Percentiles rank a stretch among this genome's conserved stretches.
phyloP scores from a whole-genome alignment of 768 basidiomycete genomes.

The Boletus rubescentipes region DNA sequence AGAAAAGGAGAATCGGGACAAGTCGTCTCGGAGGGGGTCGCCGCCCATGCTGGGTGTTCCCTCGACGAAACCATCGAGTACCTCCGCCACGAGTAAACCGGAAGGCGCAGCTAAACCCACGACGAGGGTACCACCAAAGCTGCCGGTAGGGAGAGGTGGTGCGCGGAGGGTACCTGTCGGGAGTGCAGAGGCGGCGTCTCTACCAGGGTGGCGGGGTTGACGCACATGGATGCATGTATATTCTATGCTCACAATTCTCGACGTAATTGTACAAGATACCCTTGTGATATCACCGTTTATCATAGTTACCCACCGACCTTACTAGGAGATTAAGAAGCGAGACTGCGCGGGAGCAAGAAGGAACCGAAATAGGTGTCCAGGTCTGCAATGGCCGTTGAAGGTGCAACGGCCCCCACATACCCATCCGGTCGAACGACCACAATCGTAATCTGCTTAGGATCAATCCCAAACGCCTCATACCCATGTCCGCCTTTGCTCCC shows the following conservation, averaged over 20 bases:
- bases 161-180: constrained; percentile 67
- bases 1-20: constrained; percentile 37
- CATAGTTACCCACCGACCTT: neutral
- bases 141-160: constrained; percentile 44
- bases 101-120: constrained; percentile 10
- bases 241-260: constrained; percentile 13
- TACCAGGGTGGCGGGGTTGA: constrained; percentile 51
- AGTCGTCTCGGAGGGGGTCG: constrained; percentile 32
- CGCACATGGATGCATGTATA: neutral
- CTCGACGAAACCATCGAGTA: constrained; percentile 18
- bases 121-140: constrained; percentile 27
- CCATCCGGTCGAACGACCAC: constrained; percentile 43
- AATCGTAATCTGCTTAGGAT: constrained; percentile 27
- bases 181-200: constrained; percentile 59
- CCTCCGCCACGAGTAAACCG: constrained; percentile 10
- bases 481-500: constrained; percentile 31
- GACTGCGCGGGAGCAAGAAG: constrained; percentile 37
- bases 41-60: constrained; percentile 18
- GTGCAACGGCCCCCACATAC: constrained; percentile 38
- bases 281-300: neutral
- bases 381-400: constrained; percentile 27
- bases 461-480: constrained; percentile 37
- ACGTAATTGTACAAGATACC: constrained; percentile 28
- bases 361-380: constrained; percentile 48
- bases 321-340: neutral